Evolutionary conservation across 805 yeast species (phyloP), one percentile per base, ranked within the genome.

Genomic region (Candida peoriensis): DNA sequence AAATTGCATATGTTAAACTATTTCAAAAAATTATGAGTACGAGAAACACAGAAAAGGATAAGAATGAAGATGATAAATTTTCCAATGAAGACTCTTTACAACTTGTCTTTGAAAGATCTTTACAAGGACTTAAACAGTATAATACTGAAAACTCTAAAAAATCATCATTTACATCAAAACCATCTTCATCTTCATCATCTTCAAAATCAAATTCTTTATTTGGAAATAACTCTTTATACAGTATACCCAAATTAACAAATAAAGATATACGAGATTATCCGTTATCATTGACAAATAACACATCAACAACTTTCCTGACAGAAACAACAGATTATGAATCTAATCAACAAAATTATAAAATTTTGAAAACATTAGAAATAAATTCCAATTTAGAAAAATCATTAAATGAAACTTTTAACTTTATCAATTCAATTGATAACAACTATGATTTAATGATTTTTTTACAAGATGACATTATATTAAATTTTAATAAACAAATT

Each of bases 311-410:
- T n/a, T n/a, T n/a, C n/a, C n/a, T n/a, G n/a, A n/a, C n/a, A n/a
- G n/a, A n/a, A n/a, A n/a, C n/a, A 36, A 37, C 34, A 9, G n/a
- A 4, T 15, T 7, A 8, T 8, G 8, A 5, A 16, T 16, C 25
- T 30, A 43, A 38, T 23, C 38, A 44, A 23, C 51, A 47, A 32
- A 28, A 36, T 19, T 48, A 48, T 17, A 48, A 46, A 31, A 40
- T 35, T 27, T 13, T 25, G 13, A 25, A 25, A 11, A 25, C 28
- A 3, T n/a, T 37, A 5, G 41, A 37, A 8, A 15, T 26, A 15
- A 37, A 26, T 28, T 27, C 32, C 17, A 37, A 33, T 17, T 14
- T 37, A 6, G 29, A 25, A 14, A 11, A 13, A 10, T 28, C 33
- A 6, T 18, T 37, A 20, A 14, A 20, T 14, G 17, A 8, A 1